phyloP scores from a whole-genome alignment of 176 grass and related monocot genomes.

The Avena atlantica region DNA sequence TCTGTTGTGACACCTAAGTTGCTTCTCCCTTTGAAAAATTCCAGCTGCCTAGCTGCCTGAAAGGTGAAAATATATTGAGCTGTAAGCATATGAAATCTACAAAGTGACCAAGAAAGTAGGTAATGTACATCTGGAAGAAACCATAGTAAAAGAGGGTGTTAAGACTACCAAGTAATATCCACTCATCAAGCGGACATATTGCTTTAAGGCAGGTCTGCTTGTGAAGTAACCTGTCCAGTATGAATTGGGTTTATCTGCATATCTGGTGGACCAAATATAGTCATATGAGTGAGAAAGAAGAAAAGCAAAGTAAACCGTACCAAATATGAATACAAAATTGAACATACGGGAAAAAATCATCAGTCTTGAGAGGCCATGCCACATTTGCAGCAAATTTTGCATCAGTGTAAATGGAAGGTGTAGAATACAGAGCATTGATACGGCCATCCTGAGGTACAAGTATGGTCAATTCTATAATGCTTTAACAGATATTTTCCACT shows the following conservation, averaged over 20 bases:
- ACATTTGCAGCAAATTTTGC: constrained; percentile 87
- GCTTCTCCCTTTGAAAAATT: constrained; percentile 79
- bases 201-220: constrained; percentile 91
- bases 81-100: constrained; percentile 23
- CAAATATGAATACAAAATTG: constrained; percentile 7
- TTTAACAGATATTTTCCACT: constrained; percentile 8
- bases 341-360: constrained; percentile 98
- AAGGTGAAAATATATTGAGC: constrained; percentile 50
- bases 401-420: constrained; percentile 98
- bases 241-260: constrained; percentile 92
- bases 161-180: constrained; percentile 85
- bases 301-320: not conserved
- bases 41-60: constrained; percentile 91
- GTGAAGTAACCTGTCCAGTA: constrained; percentile 99
- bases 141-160: constrained; percentile 7
- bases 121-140: not conserved
- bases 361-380: constrained; percentile 89
- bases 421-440: constrained; percentile 97
- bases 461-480: constrained; percentile 22
- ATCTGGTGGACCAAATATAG: constrained; percentile 61
- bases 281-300: constrained; percentile 27
- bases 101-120: constrained; percentile 2
- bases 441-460: constrained; percentile 82
- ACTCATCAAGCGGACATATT: constrained; percentile 84
- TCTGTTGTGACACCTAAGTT: constrained; percentile 61